Conservation (phyloP, 192 early-diverging fungal genomes). For the Chytriomyces confervae region DNA sequence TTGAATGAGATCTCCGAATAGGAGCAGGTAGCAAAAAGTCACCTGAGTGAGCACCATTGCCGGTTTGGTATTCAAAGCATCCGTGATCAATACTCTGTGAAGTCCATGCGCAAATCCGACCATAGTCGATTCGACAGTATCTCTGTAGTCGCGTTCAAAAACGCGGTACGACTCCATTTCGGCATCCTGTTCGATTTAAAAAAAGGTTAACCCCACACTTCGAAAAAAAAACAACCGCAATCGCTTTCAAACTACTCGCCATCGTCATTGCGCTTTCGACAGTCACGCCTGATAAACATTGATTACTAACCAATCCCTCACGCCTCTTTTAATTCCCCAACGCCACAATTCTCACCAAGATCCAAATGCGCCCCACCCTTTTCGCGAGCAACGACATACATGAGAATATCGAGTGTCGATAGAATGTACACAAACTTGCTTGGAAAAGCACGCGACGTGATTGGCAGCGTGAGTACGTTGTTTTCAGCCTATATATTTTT, state of each 20-base stretch:
- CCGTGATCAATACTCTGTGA: constrained; percentile 65
- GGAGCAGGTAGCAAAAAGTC: no score
- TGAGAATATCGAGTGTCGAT: constrained; percentile 59
- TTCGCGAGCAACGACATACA: constrained; percentile 23
- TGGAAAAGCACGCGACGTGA: constrained; percentile 55
- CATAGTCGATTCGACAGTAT: constrained; percentile 49
- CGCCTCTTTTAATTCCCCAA: no score
- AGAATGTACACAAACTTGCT: constrained; percentile 57
- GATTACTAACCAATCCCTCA: no score
- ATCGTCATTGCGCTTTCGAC: constrained; percentile 38
- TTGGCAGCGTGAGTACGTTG: constrained; percentile 60
- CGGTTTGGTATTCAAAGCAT: constrained; percentile 41
- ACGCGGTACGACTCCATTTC: constrained; percentile 53
- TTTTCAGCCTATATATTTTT: constrained; percentile 41
- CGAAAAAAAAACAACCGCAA: no score
- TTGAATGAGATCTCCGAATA: no score
- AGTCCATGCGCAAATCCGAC: constrained; percentile 60
- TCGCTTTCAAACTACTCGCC: not conserved
- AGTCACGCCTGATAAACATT: not conserved
- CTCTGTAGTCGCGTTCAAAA: constrained; percentile 47
- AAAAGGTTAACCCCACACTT: not conserved
- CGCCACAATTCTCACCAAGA: not conserved
- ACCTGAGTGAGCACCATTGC: constrained; percentile 62
- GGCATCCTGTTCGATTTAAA: constrained; percentile 21
- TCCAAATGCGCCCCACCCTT: constrained; percentile 9